These are phyloP conservation scores for Starmerella cellae DNA, from an alignment of 805 yeast genomes.

Conservation along the genomic window DNA sequence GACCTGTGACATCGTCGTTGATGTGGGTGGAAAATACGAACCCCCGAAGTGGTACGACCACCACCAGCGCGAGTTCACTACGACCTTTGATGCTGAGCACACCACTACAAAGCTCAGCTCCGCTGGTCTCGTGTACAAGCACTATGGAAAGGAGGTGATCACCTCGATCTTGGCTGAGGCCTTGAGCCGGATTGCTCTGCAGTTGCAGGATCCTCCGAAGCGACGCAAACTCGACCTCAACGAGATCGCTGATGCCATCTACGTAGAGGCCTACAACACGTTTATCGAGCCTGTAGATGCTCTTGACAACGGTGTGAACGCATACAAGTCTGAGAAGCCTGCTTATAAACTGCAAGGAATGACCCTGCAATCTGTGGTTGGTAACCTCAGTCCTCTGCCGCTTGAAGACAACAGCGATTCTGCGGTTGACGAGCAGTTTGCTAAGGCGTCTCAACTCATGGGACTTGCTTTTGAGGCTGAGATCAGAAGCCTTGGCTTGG, in stretches of 20 bases:
- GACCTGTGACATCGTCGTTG: slow-evolving; percentile 79
- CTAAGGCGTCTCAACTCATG: slow-evolving; percentile 64
- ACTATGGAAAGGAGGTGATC: slow-evolving; percentile 32
- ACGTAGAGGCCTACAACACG: slow-evolving; percentile 65
- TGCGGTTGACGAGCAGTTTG: slow-evolving; percentile 48
- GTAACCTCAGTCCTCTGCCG: slow-evolving; percentile 79
- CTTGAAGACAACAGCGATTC: slow-evolving; percentile 52
- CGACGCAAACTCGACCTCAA: slow-evolving; percentile 28
- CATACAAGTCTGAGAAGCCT: slow-evolving; percentile 38
- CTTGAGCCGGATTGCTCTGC: not conserved
- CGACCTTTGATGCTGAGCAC: slow-evolving; percentile 45
- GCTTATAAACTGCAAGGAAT: slow-evolving; percentile 61
- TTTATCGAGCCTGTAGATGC: slow-evolving; percentile 87
- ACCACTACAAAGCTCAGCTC: slow-evolving; percentile 73
- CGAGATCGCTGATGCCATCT: slow-evolving; percentile 48
- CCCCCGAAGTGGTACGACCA: slow-evolving; percentile 81
- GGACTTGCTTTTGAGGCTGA: slow-evolving; percentile 63
- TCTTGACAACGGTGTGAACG: slow-evolving; percentile 81
- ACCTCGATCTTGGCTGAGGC: slow-evolving; percentile 28
- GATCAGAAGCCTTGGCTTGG: slow-evolving; percentile 57
- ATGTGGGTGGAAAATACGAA: slow-evolving; percentile 87
- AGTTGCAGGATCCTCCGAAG: not conserved
- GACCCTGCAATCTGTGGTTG: slow-evolving; percentile 63
- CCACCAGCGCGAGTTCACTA: slow-evolving; percentile 84
- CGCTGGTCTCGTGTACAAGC: slow-evolving; percentile 84